A percentile compares a stretch with the other conserved stretches of the same genome.
phyloP scores from a whole-genome alignment of 495 filamentous ascomycete species.

The Podospora pseudocomata region DNA sequence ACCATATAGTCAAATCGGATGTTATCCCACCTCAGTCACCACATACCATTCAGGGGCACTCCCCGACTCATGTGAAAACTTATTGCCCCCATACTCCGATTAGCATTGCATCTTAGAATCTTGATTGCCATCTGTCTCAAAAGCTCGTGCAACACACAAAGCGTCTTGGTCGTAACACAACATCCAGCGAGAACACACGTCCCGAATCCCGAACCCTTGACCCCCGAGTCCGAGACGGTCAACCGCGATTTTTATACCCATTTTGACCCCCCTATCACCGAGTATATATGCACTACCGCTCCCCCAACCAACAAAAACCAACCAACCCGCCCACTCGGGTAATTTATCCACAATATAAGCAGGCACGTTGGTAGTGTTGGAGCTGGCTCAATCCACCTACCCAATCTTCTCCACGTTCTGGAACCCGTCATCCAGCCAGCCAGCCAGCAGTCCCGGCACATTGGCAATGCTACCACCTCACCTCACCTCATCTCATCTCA shows the following conservation, averaged over 20 bases:
- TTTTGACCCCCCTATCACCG: background rate
- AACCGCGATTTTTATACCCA: background rate
- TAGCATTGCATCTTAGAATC: too few relatives aligned
- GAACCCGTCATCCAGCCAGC: background rate
- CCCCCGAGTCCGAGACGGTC: background rate
- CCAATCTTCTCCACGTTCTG: background rate
- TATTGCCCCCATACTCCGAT: too few relatives aligned
- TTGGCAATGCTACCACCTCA: background rate
- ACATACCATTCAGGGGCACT: too few relatives aligned
- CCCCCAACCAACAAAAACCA: background rate
- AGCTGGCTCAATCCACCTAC: background rate
- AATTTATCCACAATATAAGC: background rate
- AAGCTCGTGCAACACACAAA: too few relatives aligned
- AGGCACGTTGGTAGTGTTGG: background rate
- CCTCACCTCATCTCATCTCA: too few relatives aligned
- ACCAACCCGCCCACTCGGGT: background rate
- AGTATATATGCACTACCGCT: background rate
- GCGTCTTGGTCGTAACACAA: too few relatives aligned
- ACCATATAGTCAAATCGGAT: too few relatives aligned
- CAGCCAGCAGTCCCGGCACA: background rate
- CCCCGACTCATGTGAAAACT: too few relatives aligned
- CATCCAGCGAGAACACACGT: too few relatives aligned
- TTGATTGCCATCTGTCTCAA: too few relatives aligned
- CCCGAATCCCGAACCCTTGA: too few relatives aligned
- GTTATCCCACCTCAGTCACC: too few relatives aligned